Base-by-base conservation (phyloP, 2,329 filamentous ascomycete genomes). In the Byssoonygena ceratinophila region DNA sequence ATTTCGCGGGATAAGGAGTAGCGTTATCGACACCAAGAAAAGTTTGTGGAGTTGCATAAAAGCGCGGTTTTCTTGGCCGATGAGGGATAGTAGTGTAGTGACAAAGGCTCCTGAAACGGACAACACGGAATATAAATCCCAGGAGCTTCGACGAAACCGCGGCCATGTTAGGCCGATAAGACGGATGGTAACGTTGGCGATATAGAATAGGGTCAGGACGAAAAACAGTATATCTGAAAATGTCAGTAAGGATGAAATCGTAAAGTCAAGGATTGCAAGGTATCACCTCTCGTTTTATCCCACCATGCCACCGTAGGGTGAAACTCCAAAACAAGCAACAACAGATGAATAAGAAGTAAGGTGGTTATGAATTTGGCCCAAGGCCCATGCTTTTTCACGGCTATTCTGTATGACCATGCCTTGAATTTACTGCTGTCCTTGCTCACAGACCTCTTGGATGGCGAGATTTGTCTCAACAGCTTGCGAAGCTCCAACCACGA, bases 401-500 rank as follows among this genome's bases (percentile, higher is more conserved):
- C 91, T 58, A 89, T 79, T 59, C 90, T 89, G 66, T 97, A 95
- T 65, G 91, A 97, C 89, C 90, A 95, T 64, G 85, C 83, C 69
- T 87, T 89, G 83, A 88, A 92, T 52, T 78, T 81, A 58, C 82
- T 81, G 65, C 82, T 82, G 34, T 82, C 83, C 51, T 86, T 87
- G 50, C 83, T 81, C 48, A 90, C 86, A 1, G 91, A 91, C 57
- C 87, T 84, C 67, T 95, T 97, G 0, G 92, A 96, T 3, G 92
- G 92, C 2, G 90, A 91, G 9, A 98, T 89, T 66, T 97, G 92
- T 48, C 87, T 80, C 36, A 98, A 74, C 22, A 96, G 75, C 69
- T 98, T 98, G 53, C 92, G 81, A 59, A 98, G 71, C 67, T 98
- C 92, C 12, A 98, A 79, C 92, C 92, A 98, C 0, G 91, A 95